These are phyloP conservation scores for Pseudocercospora crystallina DNA, from an alignment of 2,329 filamentous ascomycete genomes.

Conservation along the genomic window DNA sequence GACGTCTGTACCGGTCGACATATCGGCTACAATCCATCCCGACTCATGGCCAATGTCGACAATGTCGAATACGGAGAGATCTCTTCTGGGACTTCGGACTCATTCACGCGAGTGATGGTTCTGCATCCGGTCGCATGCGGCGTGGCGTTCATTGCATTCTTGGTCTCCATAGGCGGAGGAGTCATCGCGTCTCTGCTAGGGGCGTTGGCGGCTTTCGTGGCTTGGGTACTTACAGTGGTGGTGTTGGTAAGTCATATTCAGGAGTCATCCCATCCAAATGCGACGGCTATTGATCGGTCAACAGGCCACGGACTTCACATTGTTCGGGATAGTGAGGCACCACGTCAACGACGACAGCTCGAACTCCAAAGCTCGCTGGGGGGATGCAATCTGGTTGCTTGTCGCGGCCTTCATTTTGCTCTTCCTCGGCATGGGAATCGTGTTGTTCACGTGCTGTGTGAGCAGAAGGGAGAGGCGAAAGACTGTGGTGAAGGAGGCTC, in stretches of 20 bases:
- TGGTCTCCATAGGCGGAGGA: slow-evolving; percentile 55
- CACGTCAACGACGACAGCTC: slow-evolving; percentile 51
- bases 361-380: slow-evolving; percentile 51
- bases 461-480: slow-evolving; percentile 26
- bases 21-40: slow-evolving; percentile 59
- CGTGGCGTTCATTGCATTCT: slow-evolving; percentile 59
- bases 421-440: slow-evolving; percentile 56
- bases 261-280: too few relatives aligned
- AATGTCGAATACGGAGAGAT: slow-evolving; percentile 44
- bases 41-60: slow-evolving; percentile 44
- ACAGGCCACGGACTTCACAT: slow-evolving; percentile 56
- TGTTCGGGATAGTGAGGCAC: slow-evolving; percentile 55
- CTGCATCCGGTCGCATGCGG: slow-evolving; percentile 62
- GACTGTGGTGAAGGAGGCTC: background rate
- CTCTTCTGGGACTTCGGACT: slow-evolving; percentile 41
- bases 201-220: slow-evolving; percentile 50
- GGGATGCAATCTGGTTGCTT: slow-evolving; percentile 59
- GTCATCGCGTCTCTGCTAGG: slow-evolving; percentile 54
- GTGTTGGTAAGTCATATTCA: slow-evolving; percentile 42
- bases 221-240: slow-evolving; percentile 52
- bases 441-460: slow-evolving; percentile 53
- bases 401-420: slow-evolving; percentile 57
- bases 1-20: slow-evolving; percentile 51
- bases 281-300: background rate
- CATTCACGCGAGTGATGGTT: slow-evolving; percentile 51